Conservation (phyloP, 805 yeast genomes). For the Metschnikowia anglica region DNA sequence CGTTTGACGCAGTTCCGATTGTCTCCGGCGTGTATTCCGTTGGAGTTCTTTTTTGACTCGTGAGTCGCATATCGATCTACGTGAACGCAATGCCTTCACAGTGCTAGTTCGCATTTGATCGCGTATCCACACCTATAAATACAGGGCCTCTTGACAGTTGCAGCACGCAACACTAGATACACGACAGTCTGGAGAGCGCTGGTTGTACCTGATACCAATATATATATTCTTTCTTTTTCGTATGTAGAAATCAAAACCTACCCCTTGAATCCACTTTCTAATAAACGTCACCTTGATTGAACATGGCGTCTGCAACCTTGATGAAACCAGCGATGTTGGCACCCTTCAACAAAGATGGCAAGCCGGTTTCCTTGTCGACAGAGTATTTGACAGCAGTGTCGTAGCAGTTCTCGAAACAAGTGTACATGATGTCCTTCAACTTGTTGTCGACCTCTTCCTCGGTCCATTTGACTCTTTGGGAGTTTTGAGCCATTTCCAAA, state of each 20-base stretch:
- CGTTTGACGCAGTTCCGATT: no score
- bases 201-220: background rate
- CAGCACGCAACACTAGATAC: no score
- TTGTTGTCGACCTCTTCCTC: slow-evolving; percentile 88
- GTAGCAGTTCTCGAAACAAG: slow-evolving; percentile 90
- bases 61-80: no score
- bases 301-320: slow-evolving; percentile 98
- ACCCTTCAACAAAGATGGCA: slow-evolving; percentile 97
- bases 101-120: no score
- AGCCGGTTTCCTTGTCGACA: slow-evolving; percentile 60
- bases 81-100: no score
- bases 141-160: no score
- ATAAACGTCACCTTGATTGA: slow-evolving; percentile 86
- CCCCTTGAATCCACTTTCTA: slow-evolving; percentile 21
- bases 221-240: no score
- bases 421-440: slow-evolving; percentile 89
- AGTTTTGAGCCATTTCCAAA: slow-evolving; percentile 99
- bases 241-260: no score
- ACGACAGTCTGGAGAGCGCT: no score
- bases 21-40: no score
- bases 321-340: slow-evolving; percentile 99
- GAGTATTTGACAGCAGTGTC: slow-evolving; percentile 80
- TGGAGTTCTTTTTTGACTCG: no score
- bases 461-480: slow-evolving; percentile 90
- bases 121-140: no score